Conservation (phyloP, 768 basidiomycete genomes). For the Amanita pallidorosea region DNA sequence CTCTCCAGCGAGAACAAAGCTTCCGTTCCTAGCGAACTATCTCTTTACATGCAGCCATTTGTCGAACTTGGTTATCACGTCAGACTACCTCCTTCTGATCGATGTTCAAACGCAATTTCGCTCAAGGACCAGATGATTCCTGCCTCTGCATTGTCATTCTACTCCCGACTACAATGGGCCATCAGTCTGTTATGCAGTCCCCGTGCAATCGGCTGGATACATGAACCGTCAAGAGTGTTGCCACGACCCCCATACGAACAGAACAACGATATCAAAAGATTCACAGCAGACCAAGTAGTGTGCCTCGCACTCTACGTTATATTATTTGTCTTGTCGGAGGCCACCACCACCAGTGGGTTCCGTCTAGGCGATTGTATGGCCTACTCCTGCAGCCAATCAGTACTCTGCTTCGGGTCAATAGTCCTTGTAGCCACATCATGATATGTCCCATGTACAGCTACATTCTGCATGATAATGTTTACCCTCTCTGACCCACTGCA, state of each 20-base stretch:
- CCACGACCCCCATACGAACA: slow-evolving; percentile 12
- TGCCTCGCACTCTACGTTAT: slow-evolving; percentile 8
- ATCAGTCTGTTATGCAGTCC: slow-evolving; percentile 12
- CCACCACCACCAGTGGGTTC: slow-evolving; percentile 11
- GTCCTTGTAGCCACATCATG: too few species aligned
- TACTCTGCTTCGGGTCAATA: neutral
- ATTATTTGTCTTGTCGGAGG: slow-evolving; percentile 8
- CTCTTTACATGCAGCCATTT: neutral
- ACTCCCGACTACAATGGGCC: slow-evolving; percentile 15
- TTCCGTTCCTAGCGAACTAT: neutral
- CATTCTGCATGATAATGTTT: too few species aligned
- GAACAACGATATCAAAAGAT: slow-evolving; percentile 3
- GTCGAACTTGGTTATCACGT: neutral
- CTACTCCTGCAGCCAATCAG: slow-evolving; percentile 8
- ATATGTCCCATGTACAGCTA: too few species aligned
- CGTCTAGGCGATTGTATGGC: slow-evolving; percentile 7
- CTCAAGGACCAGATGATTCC: slow-evolving; percentile 7
- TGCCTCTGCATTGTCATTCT: slow-evolving; percentile 11
- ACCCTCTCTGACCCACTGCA: too few species aligned
- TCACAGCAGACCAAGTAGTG: slow-evolving; percentile 12
- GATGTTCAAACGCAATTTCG: slow-evolving; percentile 17
- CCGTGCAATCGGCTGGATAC: slow-evolving; percentile 19
- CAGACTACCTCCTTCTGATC: slow-evolving; percentile 12
- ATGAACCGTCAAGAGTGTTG: slow-evolving; percentile 13
- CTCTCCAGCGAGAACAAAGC: neutral